Evolutionary conservation across 768 basidiomycete species (phyloP).

Genomic region (Kwoniella mangroviensis): DNA sequence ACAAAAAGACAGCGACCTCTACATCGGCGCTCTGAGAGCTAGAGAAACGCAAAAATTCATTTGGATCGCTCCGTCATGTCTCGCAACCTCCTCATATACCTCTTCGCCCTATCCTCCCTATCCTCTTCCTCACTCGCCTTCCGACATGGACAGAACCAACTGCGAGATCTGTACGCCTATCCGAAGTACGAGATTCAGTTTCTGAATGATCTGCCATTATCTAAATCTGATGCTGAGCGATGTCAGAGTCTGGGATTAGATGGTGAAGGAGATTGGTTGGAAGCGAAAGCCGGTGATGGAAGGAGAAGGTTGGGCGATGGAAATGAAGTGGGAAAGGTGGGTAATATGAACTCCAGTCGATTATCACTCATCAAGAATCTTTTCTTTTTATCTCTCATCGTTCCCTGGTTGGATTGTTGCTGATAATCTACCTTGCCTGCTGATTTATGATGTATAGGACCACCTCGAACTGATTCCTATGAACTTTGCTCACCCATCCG

Average conservation of each 20-base stretch:
- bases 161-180: slow-evolving; percentile 47
- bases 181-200: slow-evolving; percentile 55
- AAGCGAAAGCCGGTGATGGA: background rate
- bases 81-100: slow-evolving; percentile 45
- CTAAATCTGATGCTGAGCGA: slow-evolving; percentile 40
- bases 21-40: background rate
- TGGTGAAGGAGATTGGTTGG: slow-evolving; percentile 31
- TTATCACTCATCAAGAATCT: too few species aligned
- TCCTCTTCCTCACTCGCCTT: slow-evolving; percentile 20
- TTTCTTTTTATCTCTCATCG: too few species aligned
- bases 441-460: slow-evolving; percentile 23
- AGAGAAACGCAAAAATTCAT: too few species aligned
- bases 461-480: slow-evolving; percentile 40
- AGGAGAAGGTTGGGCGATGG: slow-evolving; percentile 29
- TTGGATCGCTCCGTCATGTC: background rate
- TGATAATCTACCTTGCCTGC: background rate
- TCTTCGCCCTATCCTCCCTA: slow-evolving; percentile 34
- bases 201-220: slow-evolving; percentile 50
- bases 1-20: background rate
- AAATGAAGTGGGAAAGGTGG: background rate
- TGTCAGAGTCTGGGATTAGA: slow-evolving; percentile 28
- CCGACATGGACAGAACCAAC: slow-evolving; percentile 40
- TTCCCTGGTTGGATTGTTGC: too few species aligned
- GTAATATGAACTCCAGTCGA: too few species aligned
- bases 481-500: slow-evolving; percentile 30